Evolutionary conservation across 805 yeast species (phyloP).

Genomic region (Myxozyma udenii): DNA sequence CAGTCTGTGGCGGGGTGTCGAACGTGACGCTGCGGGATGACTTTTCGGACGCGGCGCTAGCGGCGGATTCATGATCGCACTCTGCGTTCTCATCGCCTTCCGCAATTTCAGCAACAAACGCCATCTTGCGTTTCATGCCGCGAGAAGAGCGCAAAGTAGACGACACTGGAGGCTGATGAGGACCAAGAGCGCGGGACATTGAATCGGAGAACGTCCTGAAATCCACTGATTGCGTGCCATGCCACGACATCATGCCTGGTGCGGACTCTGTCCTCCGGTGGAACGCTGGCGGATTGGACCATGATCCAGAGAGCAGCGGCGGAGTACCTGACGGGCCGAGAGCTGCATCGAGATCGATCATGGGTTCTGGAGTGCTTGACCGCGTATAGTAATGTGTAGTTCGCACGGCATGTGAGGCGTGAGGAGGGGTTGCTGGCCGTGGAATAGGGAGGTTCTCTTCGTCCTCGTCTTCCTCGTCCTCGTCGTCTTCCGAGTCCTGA

Average conservation of each 20-base stretch:
- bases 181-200: constrained; percentile 8
- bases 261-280: constrained; percentile 59
- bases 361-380: constrained; percentile 48
- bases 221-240: constrained; percentile 18
- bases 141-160: constrained; percentile 5
- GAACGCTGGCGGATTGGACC: constrained; percentile 13
- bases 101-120: constrained; percentile 33
- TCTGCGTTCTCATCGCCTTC: constrained; percentile 10
- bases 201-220: constrained; percentile 15
- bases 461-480: constrained; percentile 10
- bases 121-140: constrained; percentile 34
- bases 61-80: not conserved
- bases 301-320: constrained; percentile 17
- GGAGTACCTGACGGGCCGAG: constrained; percentile 42
- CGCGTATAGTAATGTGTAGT: constrained; percentile 23
- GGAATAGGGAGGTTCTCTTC: constrained; percentile 7
- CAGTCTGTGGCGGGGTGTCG: too few relatives aligned
- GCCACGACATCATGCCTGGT: constrained; percentile 44
- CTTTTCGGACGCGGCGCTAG: not conserved
- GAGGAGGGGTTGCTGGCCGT: constrained; percentile 29
- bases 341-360: constrained; percentile 57
- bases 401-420: constrained; percentile 26
- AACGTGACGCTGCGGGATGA: too few relatives aligned
- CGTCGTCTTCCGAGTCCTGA: constrained; percentile 13
- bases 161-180: not conserved